Evolutionary conservation across 108 stramenopile genomes (phyloP).

Genomic region (Discostella pseudostelligera): DNA sequence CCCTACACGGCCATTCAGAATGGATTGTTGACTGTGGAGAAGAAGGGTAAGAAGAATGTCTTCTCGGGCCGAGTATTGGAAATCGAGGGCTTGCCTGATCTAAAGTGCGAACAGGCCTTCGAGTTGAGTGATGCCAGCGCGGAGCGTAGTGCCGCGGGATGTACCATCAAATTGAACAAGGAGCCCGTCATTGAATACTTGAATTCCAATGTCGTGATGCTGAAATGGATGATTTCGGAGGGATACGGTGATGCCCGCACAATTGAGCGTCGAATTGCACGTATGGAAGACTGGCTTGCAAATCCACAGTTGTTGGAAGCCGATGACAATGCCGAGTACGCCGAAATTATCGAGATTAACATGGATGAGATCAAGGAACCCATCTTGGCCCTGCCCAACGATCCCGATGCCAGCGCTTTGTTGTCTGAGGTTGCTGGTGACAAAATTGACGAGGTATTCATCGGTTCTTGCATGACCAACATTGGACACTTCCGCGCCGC

Average conservation of each 20-base stretch:
- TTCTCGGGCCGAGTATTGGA: slow-evolving; percentile 94
- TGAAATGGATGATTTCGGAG: slow-evolving; percentile 97
- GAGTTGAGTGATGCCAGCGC: slow-evolving; percentile 92
- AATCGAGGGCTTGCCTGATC: slow-evolving; percentile 91
- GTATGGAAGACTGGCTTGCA: slow-evolving; percentile 93
- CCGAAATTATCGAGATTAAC: slow-evolving; percentile 90
- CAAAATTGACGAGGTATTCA: slow-evolving; percentile 95
- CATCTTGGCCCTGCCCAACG: slow-evolving; percentile 91
- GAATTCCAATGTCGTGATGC: slow-evolving; percentile 90
- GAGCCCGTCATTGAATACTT: slow-evolving; percentile 95
- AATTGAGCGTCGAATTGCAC: slow-evolving; percentile 90
- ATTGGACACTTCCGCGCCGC: slow-evolving; percentile 98
- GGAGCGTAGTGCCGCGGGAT: slow-evolving; percentile 94
- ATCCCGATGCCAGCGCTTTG: slow-evolving; percentile 90
- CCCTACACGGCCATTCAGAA: slow-evolving; percentile 92
- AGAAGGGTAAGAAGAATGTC: slow-evolving; percentile 96
- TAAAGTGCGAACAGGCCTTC: slow-evolving; percentile 97
- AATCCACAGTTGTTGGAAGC: slow-evolving; percentile 89
- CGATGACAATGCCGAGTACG: slow-evolving; percentile 88
- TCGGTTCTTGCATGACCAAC: slow-evolving; percentile 97
- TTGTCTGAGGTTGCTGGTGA: slow-evolving; percentile 84
- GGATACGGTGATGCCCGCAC: slow-evolving; percentile 94
- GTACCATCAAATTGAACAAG: slow-evolving; percentile 92
- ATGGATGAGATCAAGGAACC: slow-evolving; percentile 94
- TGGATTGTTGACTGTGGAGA: slow-evolving; percentile 90